Evolutionary conservation across 345 rosid genomes (phyloP), one percentile per base, ranked within the genome.

Genomic region (Gossypium turneri): DNA sequence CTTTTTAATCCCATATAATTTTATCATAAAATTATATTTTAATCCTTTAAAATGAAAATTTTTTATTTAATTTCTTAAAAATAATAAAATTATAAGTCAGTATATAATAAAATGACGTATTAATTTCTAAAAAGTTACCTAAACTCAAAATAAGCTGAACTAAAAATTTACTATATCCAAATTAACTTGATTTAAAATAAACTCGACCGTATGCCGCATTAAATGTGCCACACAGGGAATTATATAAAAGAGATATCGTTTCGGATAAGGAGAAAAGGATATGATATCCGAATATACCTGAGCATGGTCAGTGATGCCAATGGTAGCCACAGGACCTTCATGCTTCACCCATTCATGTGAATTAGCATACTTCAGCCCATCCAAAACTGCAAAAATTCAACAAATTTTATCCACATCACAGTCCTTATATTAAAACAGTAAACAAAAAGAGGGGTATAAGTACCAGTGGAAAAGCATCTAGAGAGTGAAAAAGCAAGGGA

Each of bases 281-380:
- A 34, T 4, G 41, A 34, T 34, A 34, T 34, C 41, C 41, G 5
- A 34, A 34, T 34, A 34, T 34, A 94, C 99, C 97, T 95, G 99
- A 74, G 99, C 99, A 84, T 95, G 98, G 82, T 89, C 93, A 72
- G 96, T 92, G 85, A 95, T 91, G 79, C 99, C 99, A 78, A 95
- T 73, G 2, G 89, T 85, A 68, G 97, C 97, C 66, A 91, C 96
- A 50, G 86, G 64, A 73, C 97, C 99, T 64, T 95, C 97, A 83
- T 89, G 94, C 84, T 95, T 95, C 82, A 95, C 97, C 97, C 97
- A 95, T 73, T 95, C 99, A 59, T 95, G 99, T 44, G 98, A 95
- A 53, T 81, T 27, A 80, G 97, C 95, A 80, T 94, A 94, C 86
- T 94, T 94, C 74, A 94, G 76, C 58, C 97, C 98, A 75, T 94